Evolutionary conservation across 768 basidiomycete genomes (phyloP).

Genomic region (Mycena metata): DNA sequence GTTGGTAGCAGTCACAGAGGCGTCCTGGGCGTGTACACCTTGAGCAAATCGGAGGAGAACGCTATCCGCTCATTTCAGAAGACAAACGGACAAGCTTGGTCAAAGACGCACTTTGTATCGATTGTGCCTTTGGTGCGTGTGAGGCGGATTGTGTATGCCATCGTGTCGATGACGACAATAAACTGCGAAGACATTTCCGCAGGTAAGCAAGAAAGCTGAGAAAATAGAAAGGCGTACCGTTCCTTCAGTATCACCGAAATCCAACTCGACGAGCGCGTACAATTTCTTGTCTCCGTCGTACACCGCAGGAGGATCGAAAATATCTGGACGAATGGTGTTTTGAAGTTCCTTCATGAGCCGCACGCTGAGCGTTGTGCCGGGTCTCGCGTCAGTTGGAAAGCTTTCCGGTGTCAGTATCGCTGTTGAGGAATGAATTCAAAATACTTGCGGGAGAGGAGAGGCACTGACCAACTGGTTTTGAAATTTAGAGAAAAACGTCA

Average conservation of each 20-base stretch:
- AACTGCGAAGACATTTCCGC: slow-evolving; percentile 45
- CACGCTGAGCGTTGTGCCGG: slow-evolving; percentile 62
- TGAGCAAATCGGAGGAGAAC: slow-evolving; percentile 62
- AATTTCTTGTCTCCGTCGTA: slow-evolving; percentile 75
- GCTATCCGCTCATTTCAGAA: slow-evolving; percentile 59
- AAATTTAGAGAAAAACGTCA: background rate
- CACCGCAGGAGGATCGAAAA: slow-evolving; percentile 61
- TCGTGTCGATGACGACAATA: slow-evolving; percentile 55
- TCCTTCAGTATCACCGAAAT: slow-evolving; percentile 39
- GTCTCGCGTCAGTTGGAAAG: slow-evolving; percentile 53
- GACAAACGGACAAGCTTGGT: background rate
- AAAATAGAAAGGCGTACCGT: slow-evolving; percentile 46
- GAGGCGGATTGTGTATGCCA: slow-evolving; percentile 62
- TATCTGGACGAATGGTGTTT: slow-evolving; percentile 52
- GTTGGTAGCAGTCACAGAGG: slow-evolving; percentile 71
- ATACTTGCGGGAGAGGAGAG: slow-evolving; percentile 3
- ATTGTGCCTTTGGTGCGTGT: slow-evolving; percentile 67
- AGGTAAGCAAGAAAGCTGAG: slow-evolving; percentile 5
- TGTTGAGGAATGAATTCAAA: background rate
- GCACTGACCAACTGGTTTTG: slow-evolving; percentile 13
- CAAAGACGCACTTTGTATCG: slow-evolving; percentile 11
- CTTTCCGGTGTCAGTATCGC: slow-evolving; percentile 57
- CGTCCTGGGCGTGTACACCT: slow-evolving; percentile 77
- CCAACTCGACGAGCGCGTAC: slow-evolving; percentile 59
- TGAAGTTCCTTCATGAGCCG: slow-evolving; percentile 64